Base-by-base conservation (phyloP, 352 stramenopile species). In the Pythium brachiatum region DNA sequence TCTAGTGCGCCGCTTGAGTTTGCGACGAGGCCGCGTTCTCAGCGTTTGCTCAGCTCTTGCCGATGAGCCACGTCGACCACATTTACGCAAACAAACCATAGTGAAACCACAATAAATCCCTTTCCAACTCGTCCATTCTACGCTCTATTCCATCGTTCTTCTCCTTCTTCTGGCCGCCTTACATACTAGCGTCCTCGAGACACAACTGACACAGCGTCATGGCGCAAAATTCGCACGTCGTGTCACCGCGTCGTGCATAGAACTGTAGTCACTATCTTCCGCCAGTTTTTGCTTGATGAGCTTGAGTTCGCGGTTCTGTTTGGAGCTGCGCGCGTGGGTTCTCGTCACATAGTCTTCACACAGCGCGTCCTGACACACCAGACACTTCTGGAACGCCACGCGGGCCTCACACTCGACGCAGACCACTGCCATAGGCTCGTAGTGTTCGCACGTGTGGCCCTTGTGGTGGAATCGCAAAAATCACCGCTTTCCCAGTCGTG, bases 401-500 rank as follows among this genome's bases (percentile, higher is more conserved):
- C 78, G 76, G 29, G 64, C 58, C 58, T 93, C 83, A 34, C 86
- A 95, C 52, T 93, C 86, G 55, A 88, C 79, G 64, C 86, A 95
- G 16, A 86, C 69, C 21, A 46, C 46, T 13, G 82, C 84, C 58
- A 80, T 65, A 8, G 80, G 34, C 21, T 62, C 75, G 60, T 91
- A 95, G 41, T 70, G 60, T 70, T 94, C 86, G 57, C 74, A 75
- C 3, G 62, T 60, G 62, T 88, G 76, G 15, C 83, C 83, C 31
- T 74, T 75, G 61, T 71, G 62, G 53, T 95, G 86, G 18, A 93
- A 64, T 31, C 83, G 83, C 13, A 66, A 51, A 63, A 91, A 92
- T 72, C 86, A 95, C 7, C 82, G 76, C 47, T 81, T n/a, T n/a
- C 79, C 31, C 86, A 95, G 53, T 93, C 93, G 63, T 91, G 74